A percentile compares a stretch with the other conserved stretches of the same genome.
These are phyloP conservation scores for Russula griseocarnosa DNA, from an alignment of 768 basidiomycete genomes.

Conservation along the genomic window DNA sequence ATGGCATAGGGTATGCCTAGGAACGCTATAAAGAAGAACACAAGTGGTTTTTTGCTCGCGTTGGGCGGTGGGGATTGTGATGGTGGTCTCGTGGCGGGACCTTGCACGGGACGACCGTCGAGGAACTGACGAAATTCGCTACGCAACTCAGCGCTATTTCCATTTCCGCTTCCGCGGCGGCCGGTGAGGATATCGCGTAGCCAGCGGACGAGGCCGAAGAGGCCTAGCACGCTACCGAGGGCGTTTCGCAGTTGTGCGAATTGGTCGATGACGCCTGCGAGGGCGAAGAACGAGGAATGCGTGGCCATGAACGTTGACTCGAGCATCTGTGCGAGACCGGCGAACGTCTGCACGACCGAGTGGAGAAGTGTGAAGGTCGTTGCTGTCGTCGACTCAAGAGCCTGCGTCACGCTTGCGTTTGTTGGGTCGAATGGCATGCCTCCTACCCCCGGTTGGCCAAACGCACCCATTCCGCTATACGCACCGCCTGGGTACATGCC, in stretches of 20 bases:
- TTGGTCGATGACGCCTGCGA: slow-evolving; percentile 96
- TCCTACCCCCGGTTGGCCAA: slow-evolving; percentile 35
- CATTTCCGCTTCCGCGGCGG: slow-evolving; percentile 34
- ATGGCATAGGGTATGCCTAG: slow-evolving; percentile 92
- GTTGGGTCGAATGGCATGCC: slow-evolving; percentile 45
- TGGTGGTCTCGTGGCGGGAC: slow-evolving; percentile 32
- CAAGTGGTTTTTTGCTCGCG: slow-evolving; percentile 82
- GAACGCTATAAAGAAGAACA: slow-evolving; percentile 91
- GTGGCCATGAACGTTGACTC: slow-evolving; percentile 98
- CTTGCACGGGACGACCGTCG: slow-evolving; percentile 56
- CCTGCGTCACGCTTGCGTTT: slow-evolving; percentile 72
- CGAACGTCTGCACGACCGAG: slow-evolving; percentile 92
- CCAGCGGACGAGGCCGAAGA: slow-evolving; percentile 90
- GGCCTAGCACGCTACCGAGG: slow-evolving; percentile 85
- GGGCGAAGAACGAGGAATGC: slow-evolving; percentile 91
- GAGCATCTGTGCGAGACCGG: slow-evolving; percentile 94
- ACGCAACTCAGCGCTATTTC: slow-evolving; percentile 40
- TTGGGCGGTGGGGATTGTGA: slow-evolving; percentile 43
- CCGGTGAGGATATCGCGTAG: slow-evolving; percentile 60
- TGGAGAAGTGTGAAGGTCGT: slow-evolving; percentile 92
- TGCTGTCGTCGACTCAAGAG: slow-evolving; percentile 84
- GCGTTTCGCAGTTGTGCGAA: slow-evolving; percentile 88
- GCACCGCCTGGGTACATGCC: slow-evolving; percentile 25
- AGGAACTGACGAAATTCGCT: slow-evolving; percentile 76
- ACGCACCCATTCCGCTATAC: slow-evolving; percentile 45